Evolutionary conservation across 2,329 filamentous ascomycete species (phyloP).

Genomic region (Beauveria pseudobassiana): DNA sequence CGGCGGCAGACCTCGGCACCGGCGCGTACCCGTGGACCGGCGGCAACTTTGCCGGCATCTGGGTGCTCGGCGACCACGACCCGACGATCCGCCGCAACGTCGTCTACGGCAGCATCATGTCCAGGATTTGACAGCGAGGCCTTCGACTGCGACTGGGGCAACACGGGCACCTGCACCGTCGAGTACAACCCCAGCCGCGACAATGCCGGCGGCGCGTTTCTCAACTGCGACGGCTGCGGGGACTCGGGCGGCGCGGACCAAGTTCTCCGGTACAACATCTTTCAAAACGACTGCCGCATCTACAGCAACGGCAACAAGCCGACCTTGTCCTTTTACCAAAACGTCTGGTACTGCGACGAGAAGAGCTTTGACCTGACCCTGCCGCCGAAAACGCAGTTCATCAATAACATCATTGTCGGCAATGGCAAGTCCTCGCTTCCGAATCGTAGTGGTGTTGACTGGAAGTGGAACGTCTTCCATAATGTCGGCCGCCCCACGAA

Average conservation of each 20-base stretch:
- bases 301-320: constrained; percentile 17
- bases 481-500: constrained; percentile 12
- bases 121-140: constrained; percentile 18
- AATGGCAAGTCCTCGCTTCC: constrained; percentile 16
- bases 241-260: constrained; percentile 17
- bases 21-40: constrained; percentile 20
- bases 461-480: constrained; percentile 19
- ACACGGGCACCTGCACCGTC: constrained; percentile 19
- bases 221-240: constrained; percentile 21
- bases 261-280: constrained; percentile 21
- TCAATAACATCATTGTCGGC: constrained; percentile 22
- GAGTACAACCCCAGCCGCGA: constrained; percentile 22
- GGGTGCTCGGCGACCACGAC: constrained; percentile 19
- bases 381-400: constrained; percentile 15
- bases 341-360: constrained; percentile 19
- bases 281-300: constrained; percentile 20
- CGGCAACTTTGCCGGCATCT: constrained; percentile 21
- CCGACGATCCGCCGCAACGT: constrained; percentile 18
- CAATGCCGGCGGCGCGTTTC: constrained; percentile 20
- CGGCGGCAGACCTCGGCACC: constrained; percentile 17
- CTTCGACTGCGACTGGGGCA: constrained; percentile 22
- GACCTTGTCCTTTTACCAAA: constrained; percentile 19
- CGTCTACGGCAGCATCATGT: constrained; percentile 19
- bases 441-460: constrained; percentile 13
- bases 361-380: constrained; percentile 17